These are phyloP conservation scores for Chlorella ohadii DNA, from an alignment of 139 green algal genomes.

Conservation along the genomic window DNA sequence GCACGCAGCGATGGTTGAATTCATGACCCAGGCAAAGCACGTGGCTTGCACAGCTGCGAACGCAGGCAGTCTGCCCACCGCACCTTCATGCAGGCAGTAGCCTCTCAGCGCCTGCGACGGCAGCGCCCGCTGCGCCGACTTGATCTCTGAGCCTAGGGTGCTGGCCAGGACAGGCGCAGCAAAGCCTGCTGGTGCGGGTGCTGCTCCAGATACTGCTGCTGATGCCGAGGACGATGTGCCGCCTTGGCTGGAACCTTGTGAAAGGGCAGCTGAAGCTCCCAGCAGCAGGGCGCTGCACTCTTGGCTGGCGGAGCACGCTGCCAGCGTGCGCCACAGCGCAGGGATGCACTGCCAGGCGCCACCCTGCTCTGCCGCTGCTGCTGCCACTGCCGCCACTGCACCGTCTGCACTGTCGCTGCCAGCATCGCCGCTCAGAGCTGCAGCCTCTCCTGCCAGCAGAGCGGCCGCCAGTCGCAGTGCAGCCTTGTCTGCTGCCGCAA, in stretches of 20 bases:
- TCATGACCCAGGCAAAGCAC: too few species aligned
- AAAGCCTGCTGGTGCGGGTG: background rate
- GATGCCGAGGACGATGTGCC: background rate
- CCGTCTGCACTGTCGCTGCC: background rate
- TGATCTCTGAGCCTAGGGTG: background rate
- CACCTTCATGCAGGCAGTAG: background rate
- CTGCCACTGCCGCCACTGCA: background rate
- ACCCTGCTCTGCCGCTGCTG: background rate
- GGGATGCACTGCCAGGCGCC: conserved; percentile 17
- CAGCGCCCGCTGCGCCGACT: background rate
- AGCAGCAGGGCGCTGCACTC: conserved; percentile 1
- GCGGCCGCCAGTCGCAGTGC: background rate
- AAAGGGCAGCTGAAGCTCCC: background rate
- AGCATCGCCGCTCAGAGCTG: background rate
- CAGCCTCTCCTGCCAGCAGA: background rate
- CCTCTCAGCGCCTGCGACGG: background rate
- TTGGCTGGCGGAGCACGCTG: background rate
- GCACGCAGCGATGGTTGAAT: too few species aligned
- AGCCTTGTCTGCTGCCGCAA: background rate
- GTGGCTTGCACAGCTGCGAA: too few species aligned
- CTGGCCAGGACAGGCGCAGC: background rate
- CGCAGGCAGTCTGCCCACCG: too few species aligned
- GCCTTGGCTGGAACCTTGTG: background rate
- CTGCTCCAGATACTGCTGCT: background rate
- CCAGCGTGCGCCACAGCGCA: conserved; percentile 5